Base-by-base conservation (phyloP, 2,329 filamentous ascomycete species). In the Aspergillus awamori region DNA sequence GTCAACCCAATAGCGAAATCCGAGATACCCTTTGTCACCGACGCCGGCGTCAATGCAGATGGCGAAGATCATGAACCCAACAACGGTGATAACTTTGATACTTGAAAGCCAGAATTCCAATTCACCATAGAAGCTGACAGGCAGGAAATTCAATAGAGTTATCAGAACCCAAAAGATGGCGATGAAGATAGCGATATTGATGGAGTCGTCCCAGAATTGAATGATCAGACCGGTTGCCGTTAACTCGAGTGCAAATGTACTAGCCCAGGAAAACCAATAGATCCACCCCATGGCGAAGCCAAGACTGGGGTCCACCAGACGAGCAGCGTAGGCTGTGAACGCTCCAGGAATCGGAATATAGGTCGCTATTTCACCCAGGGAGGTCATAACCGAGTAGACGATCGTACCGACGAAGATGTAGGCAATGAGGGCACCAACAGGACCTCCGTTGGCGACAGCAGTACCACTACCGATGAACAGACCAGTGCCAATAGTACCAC, bases 231-330 rank as follows among this genome's bases (percentile, higher is more conserved):
- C 89, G 1, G 89, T 87, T 0, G 89, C 88, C 0, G 87, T 90
- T 41, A 93, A 80, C 71, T 93, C 90, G 8, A 92, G 83, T 0
- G 89, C 89, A 67, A 86, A 90, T 0, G 89, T 92, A 59, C 88
- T 86, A 24, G 87, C 83, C 89, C 88, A 93, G 51, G 84, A 88
- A 71, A 92, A 92, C 88, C 89, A 93, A 77, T 93, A 93, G 62
- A 91, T 87, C 90, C 90, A 93, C 20, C 91, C 90, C 83, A 93
- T 89, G 20, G 89, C 84, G 69, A 93, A 93, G 7, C 89, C 89
- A 52, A 92, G 80, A 59, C 87, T 87, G 10, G 86, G 87, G 70
- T 91, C 87, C 60, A 92, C 83, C 69, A 94, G 92, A 17, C 91
- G 88, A 41, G 87, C 84, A 22, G 90, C 89, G 69, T 93, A 94